A percentile compares a stretch with the other conserved stretches of the same genome.
These are phyloP conservation scores for Sclerotinia spermophila DNA, from an alignment of 2,329 filamentous ascomycete species.

Conservation along the genomic window DNA sequence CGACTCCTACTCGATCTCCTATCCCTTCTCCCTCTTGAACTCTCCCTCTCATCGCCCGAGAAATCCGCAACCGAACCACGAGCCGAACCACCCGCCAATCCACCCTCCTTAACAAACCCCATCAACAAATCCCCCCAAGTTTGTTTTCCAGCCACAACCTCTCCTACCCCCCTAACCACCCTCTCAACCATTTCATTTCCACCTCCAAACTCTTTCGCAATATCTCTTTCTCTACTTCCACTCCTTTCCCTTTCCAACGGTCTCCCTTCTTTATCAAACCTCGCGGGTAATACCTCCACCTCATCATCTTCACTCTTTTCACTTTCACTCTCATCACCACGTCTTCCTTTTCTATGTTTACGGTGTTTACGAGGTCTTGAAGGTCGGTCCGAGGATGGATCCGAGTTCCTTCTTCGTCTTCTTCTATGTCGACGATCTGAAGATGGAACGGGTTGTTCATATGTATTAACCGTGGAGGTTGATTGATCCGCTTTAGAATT, in stretches of 20 bases:
- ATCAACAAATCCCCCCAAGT: slow-evolving; percentile 34
- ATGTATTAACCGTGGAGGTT: slow-evolving; percentile 10
- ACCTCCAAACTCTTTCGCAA: slow-evolving; percentile 16
- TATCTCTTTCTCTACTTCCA: slow-evolving; percentile 2
- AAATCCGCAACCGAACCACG: neutral
- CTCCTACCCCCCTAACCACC: slow-evolving; percentile 29
- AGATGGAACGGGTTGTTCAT: slow-evolving; percentile 15
- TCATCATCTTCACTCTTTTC: slow-evolving; percentile 22
- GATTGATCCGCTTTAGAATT: slow-evolving; percentile 13
- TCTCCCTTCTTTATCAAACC: slow-evolving; percentile 34
- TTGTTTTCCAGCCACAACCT: slow-evolving; percentile 34
- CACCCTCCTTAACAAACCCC: slow-evolving; percentile 28
- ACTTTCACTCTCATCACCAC: slow-evolving; percentile 22
- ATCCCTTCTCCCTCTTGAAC: neutral
- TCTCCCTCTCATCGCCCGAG: neutral
- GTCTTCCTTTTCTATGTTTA: slow-evolving; percentile 20
- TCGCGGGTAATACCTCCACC: slow-evolving; percentile 32
- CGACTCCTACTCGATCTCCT: neutral
- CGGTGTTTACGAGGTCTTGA: slow-evolving; percentile 26
- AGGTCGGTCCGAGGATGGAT: slow-evolving; percentile 33
- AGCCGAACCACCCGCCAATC: neutral
- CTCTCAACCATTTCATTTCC: slow-evolving; percentile 34
- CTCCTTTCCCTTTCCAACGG: slow-evolving; percentile 8
- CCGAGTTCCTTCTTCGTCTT: slow-evolving; percentile 30
- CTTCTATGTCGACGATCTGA: slow-evolving; percentile 21